Base-by-base conservation (phyloP, 306 rosid species). In the Macrotyloma uniflorum region DNA sequence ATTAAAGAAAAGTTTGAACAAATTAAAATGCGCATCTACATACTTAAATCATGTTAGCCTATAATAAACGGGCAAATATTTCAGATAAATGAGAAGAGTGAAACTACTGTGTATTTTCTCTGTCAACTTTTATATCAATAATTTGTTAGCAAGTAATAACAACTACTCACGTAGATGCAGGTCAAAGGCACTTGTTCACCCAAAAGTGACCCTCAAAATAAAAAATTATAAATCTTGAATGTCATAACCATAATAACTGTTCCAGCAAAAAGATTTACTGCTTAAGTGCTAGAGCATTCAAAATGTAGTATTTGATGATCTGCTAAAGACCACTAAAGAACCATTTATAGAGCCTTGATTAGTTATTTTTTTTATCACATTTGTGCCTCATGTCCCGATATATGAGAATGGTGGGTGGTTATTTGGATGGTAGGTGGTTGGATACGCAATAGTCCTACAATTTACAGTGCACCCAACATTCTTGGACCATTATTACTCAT, bases 81-180 rank as follows among this genome's bases (percentile, higher is more conserved):
- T 80, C 23, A 49, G 18, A 28, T 49, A 46, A 38, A 26, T 58
- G 42, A 69, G 51, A 55, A 53, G 72, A 22, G 54, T 54, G 54
- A 35, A 72, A 65, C 42, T 54, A 47, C 62, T 40, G 35, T 40
- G 12, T 42, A 42, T 55, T 76, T 80, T 24, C 77, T 45, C 80
- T 64, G 77, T 55, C 18, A 70, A 77, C 8, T 72, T 77, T 67
- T 64, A 36, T 8, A 38, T 22, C 62, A 84, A 50, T n/a, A 64
- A 18, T 50, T 61, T 51, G 14, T n/a, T 38, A 62, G 59, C 43
- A 36, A 57, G 66, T 67, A 57, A 53, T 66, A 24, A 35, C 47
- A 47, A 69, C 18, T 33, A 67, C 35, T 58, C 80, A 28, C 43
- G 18, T 50, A 40, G 16, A 46, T 47, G 54, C 18, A 10, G 24